Evolutionary conservation across 257 asterid genomes (phyloP).

Genomic region (Fraxinus excelsior): DNA sequence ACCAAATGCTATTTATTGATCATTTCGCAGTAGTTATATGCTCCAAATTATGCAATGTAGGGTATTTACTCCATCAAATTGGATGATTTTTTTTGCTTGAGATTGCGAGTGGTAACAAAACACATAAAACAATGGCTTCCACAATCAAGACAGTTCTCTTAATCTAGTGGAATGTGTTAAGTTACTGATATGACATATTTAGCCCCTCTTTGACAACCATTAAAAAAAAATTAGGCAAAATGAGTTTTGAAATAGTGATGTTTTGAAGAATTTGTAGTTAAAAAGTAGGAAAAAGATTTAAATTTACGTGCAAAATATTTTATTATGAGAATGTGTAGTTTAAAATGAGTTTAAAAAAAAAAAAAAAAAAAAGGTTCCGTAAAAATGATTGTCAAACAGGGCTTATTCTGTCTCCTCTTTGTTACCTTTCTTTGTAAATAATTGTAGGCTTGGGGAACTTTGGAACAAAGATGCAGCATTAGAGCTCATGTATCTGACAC

Average conservation of each 20-base stretch:
- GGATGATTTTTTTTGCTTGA: constrained; percentile 58
- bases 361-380: too few relatives aligned
- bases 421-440: background rate
- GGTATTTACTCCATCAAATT: constrained; percentile 65
- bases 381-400: too few relatives aligned
- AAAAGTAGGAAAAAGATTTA: too few relatives aligned
- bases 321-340: too few relatives aligned
- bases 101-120: constrained; percentile 57
- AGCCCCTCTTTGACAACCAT: too few relatives aligned
- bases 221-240: too few relatives aligned
- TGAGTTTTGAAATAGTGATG: too few relatives aligned
- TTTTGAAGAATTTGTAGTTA: too few relatives aligned
- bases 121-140: constrained; percentile 43
- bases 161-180: constrained; percentile 60
- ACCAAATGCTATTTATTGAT: background rate
- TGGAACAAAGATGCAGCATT: constrained; percentile 42
- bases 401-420: background rate
- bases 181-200: constrained; percentile 11
- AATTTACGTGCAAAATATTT: too few relatives aligned
- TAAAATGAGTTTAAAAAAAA: too few relatives aligned
- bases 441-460: constrained; percentile 66
- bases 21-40: constrained; percentile 56
- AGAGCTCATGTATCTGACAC: constrained; percentile 46
- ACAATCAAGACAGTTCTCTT: constrained; percentile 36
- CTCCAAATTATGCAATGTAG: constrained; percentile 66